These are phyloP conservation scores for Psidium guajava DNA, from an alignment of 345 rosid species.

Conservation along the genomic window DNA sequence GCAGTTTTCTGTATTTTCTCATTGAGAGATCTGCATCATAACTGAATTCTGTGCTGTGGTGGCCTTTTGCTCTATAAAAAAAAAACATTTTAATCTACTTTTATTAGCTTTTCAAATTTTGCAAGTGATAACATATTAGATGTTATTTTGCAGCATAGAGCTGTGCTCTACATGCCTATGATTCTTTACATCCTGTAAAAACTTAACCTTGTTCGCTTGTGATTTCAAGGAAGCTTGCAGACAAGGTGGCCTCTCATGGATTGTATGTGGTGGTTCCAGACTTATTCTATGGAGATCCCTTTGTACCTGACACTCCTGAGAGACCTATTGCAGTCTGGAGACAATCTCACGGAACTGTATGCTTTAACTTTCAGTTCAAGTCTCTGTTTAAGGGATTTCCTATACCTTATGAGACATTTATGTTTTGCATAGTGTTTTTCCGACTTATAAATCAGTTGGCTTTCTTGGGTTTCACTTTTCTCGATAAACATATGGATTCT, in stretches of 20 bases:
- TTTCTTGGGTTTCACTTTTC: too few relatives aligned
- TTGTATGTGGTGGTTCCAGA: constrained; percentile 29
- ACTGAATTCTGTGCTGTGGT: not conserved
- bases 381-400: not conserved
- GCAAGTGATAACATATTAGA: not conserved
- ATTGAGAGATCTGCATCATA: not conserved
- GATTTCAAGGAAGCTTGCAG: constrained; percentile 26
- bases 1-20: not conserved
- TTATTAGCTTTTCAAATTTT: not conserved
- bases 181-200: not conserved
- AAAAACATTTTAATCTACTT: not conserved
- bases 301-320: constrained; percentile 9
- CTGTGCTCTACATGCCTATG: not conserved
- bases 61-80: not conserved
- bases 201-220: not conserved
- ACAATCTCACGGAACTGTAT: constrained; percentile 10
- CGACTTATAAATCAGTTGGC: too few relatives aligned
- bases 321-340: constrained; percentile 19
- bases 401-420: too few relatives aligned
- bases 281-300: constrained; percentile 27
- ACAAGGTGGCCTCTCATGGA: constrained; percentile 24
- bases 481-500: too few relatives aligned
- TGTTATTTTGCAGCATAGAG: not conserved
- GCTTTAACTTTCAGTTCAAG: not conserved
- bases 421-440: too few relatives aligned